Base-by-base conservation (phyloP, 164 flowering plant genomes). In the Annona cherimola region DNA sequence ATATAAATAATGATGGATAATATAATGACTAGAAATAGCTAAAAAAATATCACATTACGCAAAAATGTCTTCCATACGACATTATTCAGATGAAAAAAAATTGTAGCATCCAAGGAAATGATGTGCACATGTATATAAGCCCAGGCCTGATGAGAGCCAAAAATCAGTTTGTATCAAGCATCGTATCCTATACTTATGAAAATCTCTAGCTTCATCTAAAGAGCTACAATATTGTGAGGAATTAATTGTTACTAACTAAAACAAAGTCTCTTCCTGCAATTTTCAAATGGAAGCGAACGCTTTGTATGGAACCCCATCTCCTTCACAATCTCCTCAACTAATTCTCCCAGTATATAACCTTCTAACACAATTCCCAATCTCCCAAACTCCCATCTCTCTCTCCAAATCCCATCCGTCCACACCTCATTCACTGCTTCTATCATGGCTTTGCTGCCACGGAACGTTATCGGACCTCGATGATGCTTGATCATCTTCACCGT, bases 301-400 rank as follows among this genome's bases (percentile, higher is more conserved):
- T 61, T 26, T 40, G 26, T 44, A 16, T 43, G 63, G 66, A 35
- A 66, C 45, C 79, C 78, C 46, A 85, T 45, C 7, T 93, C 96
- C 7, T 57, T 73, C 6, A 86, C 84, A 8, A 69, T 74, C 76
- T 93, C 97, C 42, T 88, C 85, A 59, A 93, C 78, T 80, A 93
- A 75, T 60, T 86, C 94, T 46, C 79, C 83, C 75, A 73, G 83
- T 12, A 93, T 81, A 45, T 76, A 54, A 35, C 87, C 87, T 68
- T 93, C 90, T 69, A 93, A 73, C 42, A 82, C 80, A 70, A 88
- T 54, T 4, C 90, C 94, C 41, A 91, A 78, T 73, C 85, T 86
- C n/a, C 83, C 86, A 1, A 77, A 35, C 69, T 93, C 97, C 66
- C 90, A 74, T 70, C 75, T 84, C 72, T 89, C 82, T 12, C 89